Percentiles rank a stretch among this genome's conserved stretches.
Conservation (phyloP, 306 rosid genomes). For the Argentina anserina region DNA sequence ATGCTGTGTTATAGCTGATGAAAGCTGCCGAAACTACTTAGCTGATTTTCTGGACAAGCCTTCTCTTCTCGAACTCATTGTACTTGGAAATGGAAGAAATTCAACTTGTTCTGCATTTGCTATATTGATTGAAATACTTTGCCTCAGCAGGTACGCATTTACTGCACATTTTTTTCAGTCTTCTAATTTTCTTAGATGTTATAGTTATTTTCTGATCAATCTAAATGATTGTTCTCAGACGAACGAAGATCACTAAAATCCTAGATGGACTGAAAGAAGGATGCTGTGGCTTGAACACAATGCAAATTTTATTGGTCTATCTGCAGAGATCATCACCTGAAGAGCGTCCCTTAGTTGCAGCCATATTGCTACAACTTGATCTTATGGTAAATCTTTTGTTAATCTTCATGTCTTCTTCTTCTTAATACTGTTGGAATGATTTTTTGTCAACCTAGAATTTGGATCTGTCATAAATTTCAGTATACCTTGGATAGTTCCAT, state of each 20-base stretch:
- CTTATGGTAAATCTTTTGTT: conserved; percentile 54
- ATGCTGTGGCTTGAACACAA: conserved; percentile 55
- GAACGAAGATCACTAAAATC: conserved; percentile 47
- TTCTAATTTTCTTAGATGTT: conserved; percentile 3
- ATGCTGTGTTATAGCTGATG: conserved; percentile 70
- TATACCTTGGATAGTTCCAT: conserved; percentile 38
- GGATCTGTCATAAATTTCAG: not conserved
- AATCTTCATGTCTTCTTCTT: not conserved
- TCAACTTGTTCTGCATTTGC: conserved; percentile 42
- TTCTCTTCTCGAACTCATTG: conserved; percentile 63
- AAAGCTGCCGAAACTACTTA: conserved; percentile 61
- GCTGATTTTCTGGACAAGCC: conserved; percentile 51
- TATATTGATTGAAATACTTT: conserved; percentile 56
- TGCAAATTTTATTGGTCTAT: conserved; percentile 60
- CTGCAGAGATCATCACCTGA: conserved; percentile 54
- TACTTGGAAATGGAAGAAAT: conserved; percentile 38
- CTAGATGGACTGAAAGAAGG: conserved; percentile 62
- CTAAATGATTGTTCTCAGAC: conserved; percentile 39
- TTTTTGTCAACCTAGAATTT: not conserved
- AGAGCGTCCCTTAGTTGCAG: conserved; percentile 61
- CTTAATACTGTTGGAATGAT: not conserved
- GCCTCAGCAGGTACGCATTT: conserved; percentile 52
- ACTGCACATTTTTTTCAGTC: not conserved
- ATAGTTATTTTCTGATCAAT: conserved; percentile 7
- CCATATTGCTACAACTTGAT: conserved; percentile 67